Base-by-base conservation (phyloP, 129 eudicot genomes). In the Scalesia atractyloides region DNA sequence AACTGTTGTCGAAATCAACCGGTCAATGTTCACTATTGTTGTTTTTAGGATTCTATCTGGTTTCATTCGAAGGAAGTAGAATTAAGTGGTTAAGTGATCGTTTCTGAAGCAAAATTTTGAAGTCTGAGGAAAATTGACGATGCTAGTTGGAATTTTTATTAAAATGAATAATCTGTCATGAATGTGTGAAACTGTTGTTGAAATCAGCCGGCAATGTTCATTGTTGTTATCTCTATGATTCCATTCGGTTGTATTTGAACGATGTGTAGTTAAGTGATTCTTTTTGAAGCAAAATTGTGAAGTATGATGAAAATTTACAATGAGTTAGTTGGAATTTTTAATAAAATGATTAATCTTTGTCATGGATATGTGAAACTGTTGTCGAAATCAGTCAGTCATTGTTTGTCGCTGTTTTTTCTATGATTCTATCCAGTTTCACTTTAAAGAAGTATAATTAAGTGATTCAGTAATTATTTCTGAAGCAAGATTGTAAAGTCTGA, bases 321-420 rank as follows among this genome's bases (percentile, higher is more conserved):
- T 58, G 73, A 81, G 20, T 69, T 68, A 50, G 53, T 68, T 66
- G 79, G 73, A 68, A 78, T 68, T 56, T 73, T 64, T 82, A 86
- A 71, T 37, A 5, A 37, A 37, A 37, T 37, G 9, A 37, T 37
- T 37, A 37, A 37, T 37, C 8, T 37, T 5, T 37, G 54, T 49
- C 19, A 49, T 12, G 19, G 7, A 5, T 49, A 49, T 49, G 64
- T 17, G 39, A 26, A 53, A 34, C 37, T 44, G 60, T 60, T n/a
- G 36, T 60, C 9, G 9, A 16, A 62, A 33, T 18, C 9, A 62
- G 15, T 19, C 16, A 24, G 14, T 61, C 41, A 33, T 18, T 70
- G 18, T 37, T 39, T 7, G 8, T 0, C 9, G 14, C 18, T 22
- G 64, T 59, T 58, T 5, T 9, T 20, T 50, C 34, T 17, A 16